These are phyloP conservation scores for Aurinia saxatilis DNA, from an alignment of 345 rosid species.

Conservation along the genomic window DNA sequence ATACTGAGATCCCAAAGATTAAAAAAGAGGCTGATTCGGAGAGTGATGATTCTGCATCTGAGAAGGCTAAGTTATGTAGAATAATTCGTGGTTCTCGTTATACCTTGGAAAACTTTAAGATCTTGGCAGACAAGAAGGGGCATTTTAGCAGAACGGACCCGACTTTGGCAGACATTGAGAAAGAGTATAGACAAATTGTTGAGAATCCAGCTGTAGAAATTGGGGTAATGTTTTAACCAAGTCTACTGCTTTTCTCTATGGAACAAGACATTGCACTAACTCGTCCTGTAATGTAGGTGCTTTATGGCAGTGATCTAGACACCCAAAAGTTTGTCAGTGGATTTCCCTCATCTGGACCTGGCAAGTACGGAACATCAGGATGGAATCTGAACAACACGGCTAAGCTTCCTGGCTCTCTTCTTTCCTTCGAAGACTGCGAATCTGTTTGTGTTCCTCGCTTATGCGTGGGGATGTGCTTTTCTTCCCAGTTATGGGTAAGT, in stretches of 20 bases:
- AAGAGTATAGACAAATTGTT: conserved; percentile 51
- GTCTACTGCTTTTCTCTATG: conserved; percentile 7
- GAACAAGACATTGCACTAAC: background rate
- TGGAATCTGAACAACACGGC: conserved; percentile 75
- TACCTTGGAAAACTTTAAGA: conserved; percentile 48
- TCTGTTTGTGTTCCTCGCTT: conserved; percentile 46
- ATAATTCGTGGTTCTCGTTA: conserved; percentile 33
- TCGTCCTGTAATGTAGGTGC: conserved; percentile 40
- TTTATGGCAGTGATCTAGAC: conserved; percentile 42
- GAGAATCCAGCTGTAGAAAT: conserved; percentile 43
- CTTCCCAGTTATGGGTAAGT: no score
- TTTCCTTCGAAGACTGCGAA: conserved; percentile 40
- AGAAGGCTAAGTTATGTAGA: conserved; percentile 24
- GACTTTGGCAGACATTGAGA: conserved; percentile 44
- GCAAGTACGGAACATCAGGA: conserved; percentile 38
- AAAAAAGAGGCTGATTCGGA: conserved; percentile 21
- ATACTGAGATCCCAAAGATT: conserved; percentile 12
- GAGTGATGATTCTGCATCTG: conserved; percentile 15
- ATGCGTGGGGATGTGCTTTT: no score
- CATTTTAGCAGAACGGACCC: conserved; percentile 34
- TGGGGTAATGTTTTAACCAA: conserved; percentile 40
- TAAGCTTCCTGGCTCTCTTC: conserved; percentile 61
- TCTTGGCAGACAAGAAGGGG: conserved; percentile 36
- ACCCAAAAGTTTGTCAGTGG: conserved; percentile 54
- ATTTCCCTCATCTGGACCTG: conserved; percentile 38